Percentiles rank a stretch among this genome's conserved stretches.
Conservation (phyloP, 345 rosid genomes). For the Citrus hindsii region DNA sequence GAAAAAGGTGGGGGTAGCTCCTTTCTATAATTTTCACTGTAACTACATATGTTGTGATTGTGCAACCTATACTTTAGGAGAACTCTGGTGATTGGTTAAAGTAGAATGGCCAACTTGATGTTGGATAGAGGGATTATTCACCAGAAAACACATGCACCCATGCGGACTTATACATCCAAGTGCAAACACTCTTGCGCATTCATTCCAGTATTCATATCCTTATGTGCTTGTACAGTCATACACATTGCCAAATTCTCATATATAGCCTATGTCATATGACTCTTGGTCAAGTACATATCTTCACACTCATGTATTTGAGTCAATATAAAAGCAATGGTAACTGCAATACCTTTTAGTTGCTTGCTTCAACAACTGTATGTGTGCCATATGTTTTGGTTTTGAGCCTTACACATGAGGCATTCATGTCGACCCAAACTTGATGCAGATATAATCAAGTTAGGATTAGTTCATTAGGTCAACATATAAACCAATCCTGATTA, state of each 20-base stretch:
- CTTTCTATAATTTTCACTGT: background rate
- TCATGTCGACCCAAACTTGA: background rate
- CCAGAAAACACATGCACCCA: background rate
- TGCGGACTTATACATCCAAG: background rate
- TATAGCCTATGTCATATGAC: background rate
- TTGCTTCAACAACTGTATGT: background rate
- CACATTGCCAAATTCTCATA: background rate
- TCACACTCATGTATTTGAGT: background rate
- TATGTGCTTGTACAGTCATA: background rate
- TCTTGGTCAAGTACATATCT: background rate
- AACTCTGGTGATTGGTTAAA: background rate
- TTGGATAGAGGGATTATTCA: background rate
- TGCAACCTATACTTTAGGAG: background rate
- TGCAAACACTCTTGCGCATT: background rate
- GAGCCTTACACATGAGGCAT: background rate
- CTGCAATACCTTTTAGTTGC: background rate
- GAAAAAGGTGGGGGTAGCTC: slow-evolving; percentile 47
- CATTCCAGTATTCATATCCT: background rate
- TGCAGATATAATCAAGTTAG: background rate
- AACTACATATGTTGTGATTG: background rate
- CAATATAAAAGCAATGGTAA: background rate
- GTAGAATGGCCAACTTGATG: background rate
- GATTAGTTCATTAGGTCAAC: background rate
- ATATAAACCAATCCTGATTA: background rate
- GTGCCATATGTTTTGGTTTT: background rate